phyloP scores from a whole-genome alignment of 257 asterid species.

The Nicotiana tomentosiformis region DNA sequence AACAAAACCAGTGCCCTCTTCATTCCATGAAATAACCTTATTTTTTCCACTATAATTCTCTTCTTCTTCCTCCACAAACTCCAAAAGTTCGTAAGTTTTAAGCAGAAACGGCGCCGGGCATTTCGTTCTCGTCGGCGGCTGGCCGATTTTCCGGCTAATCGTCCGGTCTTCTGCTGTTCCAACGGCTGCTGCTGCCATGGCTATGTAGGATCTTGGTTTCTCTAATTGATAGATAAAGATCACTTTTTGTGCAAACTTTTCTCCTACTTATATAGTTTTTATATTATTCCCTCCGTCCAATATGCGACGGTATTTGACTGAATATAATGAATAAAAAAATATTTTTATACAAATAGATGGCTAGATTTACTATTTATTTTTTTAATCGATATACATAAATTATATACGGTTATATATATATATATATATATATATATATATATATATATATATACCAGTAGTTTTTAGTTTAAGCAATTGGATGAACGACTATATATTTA shows the following conservation, averaged over 20 bases:
- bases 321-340: not conserved
- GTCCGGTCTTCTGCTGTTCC: not conserved
- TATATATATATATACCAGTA: no score
- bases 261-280: not conserved
- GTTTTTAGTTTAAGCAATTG: no score
- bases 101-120: slow-evolving; percentile 53
- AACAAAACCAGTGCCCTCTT: slow-evolving; percentile 25
- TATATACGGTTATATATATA: no score
- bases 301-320: not conserved
- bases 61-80: not conserved
- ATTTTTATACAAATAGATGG: not conserved
- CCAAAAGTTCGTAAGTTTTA: slow-evolving; percentile 52
- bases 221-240: not conserved
- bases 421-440: no score
- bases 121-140: slow-evolving; percentile 21
- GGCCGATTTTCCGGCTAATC: not conserved
- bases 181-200: slow-evolving; percentile 15
- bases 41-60: not conserved
- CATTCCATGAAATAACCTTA: slow-evolving; percentile 29
- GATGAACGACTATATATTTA: no score
- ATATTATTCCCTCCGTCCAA: not conserved
- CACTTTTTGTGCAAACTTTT: not conserved
- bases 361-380: no score
- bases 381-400: no score
- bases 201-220: not conserved